phyloP scores from a whole-genome alignment of 352 stramenopile species.

The Phytophthora colocasiae region DNA sequence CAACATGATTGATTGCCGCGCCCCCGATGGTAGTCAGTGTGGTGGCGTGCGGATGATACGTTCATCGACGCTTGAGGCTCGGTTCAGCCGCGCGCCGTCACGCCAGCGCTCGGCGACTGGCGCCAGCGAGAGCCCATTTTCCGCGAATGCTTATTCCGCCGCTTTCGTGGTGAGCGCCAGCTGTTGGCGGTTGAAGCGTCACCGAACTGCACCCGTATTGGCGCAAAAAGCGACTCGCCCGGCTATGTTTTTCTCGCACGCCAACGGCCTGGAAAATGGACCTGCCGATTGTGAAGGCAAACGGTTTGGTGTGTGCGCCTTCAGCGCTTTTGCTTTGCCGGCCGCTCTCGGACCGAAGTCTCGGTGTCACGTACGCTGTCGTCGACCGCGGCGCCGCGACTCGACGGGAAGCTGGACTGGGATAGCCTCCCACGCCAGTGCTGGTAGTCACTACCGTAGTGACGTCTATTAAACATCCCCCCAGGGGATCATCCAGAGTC shows the following conservation, averaged over 20 bases:
- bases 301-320: not conserved
- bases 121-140: conserved; percentile 7
- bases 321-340: not conserved
- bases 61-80: conserved; percentile 11
- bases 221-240: conserved; percentile 17
- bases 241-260: conserved; percentile 20
- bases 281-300: conserved; percentile 8
- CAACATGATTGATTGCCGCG: conserved; percentile 1
- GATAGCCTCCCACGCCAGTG: conserved; percentile 9
- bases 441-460: too few relatives aligned
- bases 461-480: too few relatives aligned
- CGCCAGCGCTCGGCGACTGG: not conserved
- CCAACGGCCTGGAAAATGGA: conserved; percentile 27
- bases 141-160: conserved; percentile 22
- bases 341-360: conserved; percentile 1
- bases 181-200: conserved; percentile 27
- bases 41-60: conserved; percentile 26
- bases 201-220: conserved; percentile 1
- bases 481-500: too few relatives aligned
- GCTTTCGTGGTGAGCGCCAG: conserved; percentile 30
- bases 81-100: conserved; percentile 7
- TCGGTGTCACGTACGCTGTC: conserved; percentile 19
- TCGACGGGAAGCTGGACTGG: conserved; percentile 20
- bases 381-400: conserved; percentile 17
- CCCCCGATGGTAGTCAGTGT: not conserved